phyloP scores from a whole-genome alignment of 129 eudicot species.

The Saussurea involucrata region DNA sequence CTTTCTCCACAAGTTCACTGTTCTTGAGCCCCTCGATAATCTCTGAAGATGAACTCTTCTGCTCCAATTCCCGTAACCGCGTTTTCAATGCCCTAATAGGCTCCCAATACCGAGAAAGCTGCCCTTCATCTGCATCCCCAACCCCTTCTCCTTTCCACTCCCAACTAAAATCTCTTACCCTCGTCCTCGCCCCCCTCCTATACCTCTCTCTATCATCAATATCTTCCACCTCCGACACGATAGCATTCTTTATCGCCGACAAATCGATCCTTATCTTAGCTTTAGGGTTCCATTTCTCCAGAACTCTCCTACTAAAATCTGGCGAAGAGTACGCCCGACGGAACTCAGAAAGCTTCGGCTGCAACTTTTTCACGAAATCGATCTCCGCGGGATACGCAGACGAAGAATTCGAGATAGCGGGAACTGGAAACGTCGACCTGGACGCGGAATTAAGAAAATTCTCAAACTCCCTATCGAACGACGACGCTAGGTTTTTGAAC shows the following conservation, averaged over 20 bases:
- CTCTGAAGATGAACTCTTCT: slow-evolving; percentile 54
- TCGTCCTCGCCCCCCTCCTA: slow-evolving; percentile 41
- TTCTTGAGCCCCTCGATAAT: slow-evolving; percentile 60
- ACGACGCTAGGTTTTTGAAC: slow-evolving; percentile 70
- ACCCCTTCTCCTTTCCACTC: slow-evolving; percentile 36
- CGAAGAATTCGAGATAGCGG: slow-evolving; percentile 47
- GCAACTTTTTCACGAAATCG: slow-evolving; percentile 63
- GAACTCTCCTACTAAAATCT: slow-evolving; percentile 54
- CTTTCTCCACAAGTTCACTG: slow-evolving; percentile 65
- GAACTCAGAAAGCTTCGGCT: slow-evolving; percentile 75
- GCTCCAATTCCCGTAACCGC: slow-evolving; percentile 62
- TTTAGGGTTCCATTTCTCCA: slow-evolving; percentile 67
- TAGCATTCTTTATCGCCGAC: slow-evolving; percentile 75
- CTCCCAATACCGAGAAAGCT: slow-evolving; percentile 62
- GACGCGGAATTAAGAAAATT: slow-evolving; percentile 82
- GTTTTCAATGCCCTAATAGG: slow-evolving; percentile 62
- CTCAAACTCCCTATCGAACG: slow-evolving; percentile 70
- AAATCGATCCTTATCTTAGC: slow-evolving; percentile 62
- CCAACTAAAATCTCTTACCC: slow-evolving; percentile 43
- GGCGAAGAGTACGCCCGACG: slow-evolving; percentile 83
- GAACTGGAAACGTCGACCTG: slow-evolving; percentile 56
- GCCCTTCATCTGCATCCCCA: slow-evolving; percentile 30
- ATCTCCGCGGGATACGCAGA: slow-evolving; percentile 62
- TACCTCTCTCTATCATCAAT: slow-evolving; percentile 45
- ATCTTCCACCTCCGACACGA: slow-evolving; percentile 69